Percentiles rank a stretch among this genome's conserved stretches.
These are phyloP conservation scores for Vitis hybrid DNA, from an alignment of 177 flowering plant species.

Conservation along the genomic window DNA sequence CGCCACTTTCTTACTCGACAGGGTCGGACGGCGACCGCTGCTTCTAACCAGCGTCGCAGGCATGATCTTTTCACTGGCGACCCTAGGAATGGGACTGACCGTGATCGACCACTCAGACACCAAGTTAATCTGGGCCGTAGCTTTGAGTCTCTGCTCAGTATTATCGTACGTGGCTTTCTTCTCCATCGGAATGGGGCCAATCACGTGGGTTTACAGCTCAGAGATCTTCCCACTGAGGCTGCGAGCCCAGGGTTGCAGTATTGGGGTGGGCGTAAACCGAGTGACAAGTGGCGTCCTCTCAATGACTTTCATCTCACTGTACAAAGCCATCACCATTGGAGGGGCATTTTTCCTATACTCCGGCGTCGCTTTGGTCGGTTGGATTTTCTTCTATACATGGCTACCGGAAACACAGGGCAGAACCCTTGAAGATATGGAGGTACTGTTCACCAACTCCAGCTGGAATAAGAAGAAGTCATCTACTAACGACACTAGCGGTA, in stretches of 20 bases:
- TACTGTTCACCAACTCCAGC: constrained; percentile 15
- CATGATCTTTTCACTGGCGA: constrained; percentile 31
- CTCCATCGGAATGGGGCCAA: constrained; percentile 73
- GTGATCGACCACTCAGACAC: constrained; percentile 25
- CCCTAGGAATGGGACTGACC: constrained; percentile 38
- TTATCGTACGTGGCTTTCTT: constrained; percentile 45
- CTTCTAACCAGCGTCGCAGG: constrained; percentile 50
- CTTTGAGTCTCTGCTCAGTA: constrained; percentile 28
- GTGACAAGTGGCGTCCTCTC: constrained; percentile 48
- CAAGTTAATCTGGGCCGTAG: constrained; percentile 45
- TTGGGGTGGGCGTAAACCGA: constrained; percentile 60
- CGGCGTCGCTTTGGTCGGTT: constrained; percentile 36
- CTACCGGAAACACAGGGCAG: constrained; percentile 67
- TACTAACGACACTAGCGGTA: too few species aligned
- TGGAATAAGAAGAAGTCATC: background rate
- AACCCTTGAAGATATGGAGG: constrained; percentile 37
- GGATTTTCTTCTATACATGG: constrained; percentile 49
- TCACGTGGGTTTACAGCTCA: constrained; percentile 70
- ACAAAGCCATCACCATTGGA: constrained; percentile 50
- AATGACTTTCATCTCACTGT: constrained; percentile 56
- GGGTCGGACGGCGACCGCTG: constrained; percentile 51
- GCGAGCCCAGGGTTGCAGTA: constrained; percentile 59
- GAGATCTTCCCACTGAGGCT: constrained; percentile 69
- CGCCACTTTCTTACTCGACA: constrained; percentile 50
- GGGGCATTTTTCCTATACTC: constrained; percentile 57